These are phyloP conservation scores for Cetraspora pellucida DNA, from an alignment of 192 early-diverging fungal genomes.

Conservation along the genomic window DNA sequence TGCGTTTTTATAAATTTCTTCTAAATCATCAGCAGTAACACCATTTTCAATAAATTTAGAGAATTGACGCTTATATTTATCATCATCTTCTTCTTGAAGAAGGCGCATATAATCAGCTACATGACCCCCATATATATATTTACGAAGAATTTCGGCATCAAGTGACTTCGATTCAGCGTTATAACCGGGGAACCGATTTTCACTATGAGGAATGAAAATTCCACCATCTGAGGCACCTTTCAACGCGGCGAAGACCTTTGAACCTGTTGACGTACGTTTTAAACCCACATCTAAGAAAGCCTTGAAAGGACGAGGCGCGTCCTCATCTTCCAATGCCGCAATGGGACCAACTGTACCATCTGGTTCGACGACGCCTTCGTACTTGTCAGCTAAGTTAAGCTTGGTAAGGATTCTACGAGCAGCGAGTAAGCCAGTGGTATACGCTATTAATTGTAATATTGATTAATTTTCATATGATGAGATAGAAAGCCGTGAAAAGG, in stretches of 20 bases:
- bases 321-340: conserved; percentile 88
- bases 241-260: conserved; percentile 94
- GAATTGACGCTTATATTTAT: conserved; percentile 96
- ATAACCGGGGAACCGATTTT: conserved; percentile 97
- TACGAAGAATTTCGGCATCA: conserved; percentile 89
- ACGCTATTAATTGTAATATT: conserved; percentile 58
- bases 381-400: conserved; percentile 94
- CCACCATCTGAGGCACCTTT: conserved; percentile 99
- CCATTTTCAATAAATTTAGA: conserved; percentile 88
- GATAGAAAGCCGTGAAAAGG: conserved; percentile 18
- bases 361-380: conserved; percentile 90
- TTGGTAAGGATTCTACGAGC: conserved; percentile 95
- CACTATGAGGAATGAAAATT: conserved; percentile 93
- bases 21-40: conserved; percentile 85
- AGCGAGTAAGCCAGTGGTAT: conserved; percentile 95
- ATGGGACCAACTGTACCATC: conserved; percentile 88
- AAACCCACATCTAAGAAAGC: conserved; percentile 97
- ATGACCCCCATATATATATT: conserved; percentile 98
- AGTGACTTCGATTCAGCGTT: conserved; percentile 83
- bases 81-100: conserved; percentile 99
- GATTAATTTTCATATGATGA: too few species aligned
- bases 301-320: conserved; percentile 97
- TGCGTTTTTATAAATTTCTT: conserved; percentile 92
- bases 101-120: conserved; percentile 97
- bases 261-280: conserved; percentile 95